A percentile compares a stretch with the other conserved stretches of the same genome.
These are phyloP conservation scores for Alternaria metachromatica DNA, from an alignment of 2,329 filamentous ascomycete genomes.

Conservation along the genomic window DNA sequence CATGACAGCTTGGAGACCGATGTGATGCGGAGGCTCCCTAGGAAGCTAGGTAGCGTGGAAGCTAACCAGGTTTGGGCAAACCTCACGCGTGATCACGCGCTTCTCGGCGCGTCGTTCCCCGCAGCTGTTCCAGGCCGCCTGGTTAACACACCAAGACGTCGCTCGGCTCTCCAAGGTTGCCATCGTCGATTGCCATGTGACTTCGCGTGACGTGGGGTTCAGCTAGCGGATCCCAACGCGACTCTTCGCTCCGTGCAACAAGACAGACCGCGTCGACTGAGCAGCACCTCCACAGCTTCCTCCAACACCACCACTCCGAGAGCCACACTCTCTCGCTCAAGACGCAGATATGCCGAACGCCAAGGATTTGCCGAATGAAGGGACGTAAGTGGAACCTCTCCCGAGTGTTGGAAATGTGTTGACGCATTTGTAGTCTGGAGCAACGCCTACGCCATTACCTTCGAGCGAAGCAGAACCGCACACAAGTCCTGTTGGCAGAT, in stretches of 20 bases:
- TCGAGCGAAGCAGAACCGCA: neutral
- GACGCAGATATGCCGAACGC: neutral
- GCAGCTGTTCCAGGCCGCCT: neutral
- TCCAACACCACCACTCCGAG: neutral
- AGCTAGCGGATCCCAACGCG: neutral
- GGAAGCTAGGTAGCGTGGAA: neutral
- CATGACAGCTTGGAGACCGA: neutral
- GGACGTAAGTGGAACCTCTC: neutral
- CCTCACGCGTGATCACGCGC: neutral
- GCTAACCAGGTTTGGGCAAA: neutral
- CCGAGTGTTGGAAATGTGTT: neutral
- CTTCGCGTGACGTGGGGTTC: neutral
- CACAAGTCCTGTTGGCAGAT: neutral
- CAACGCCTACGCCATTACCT: neutral
- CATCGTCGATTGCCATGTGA: neutral
- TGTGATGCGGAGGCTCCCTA: neutral
- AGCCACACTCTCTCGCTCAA: neutral
- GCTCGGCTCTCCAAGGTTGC: neutral
- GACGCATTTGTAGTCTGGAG: neutral
- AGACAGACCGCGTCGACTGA: neutral
- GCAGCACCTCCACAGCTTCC: neutral
- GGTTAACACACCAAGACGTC: neutral
- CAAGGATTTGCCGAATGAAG: accelerated
- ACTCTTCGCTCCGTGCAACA: neutral
- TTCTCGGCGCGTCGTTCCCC: neutral